phyloP scores from a whole-genome alignment of 352 stramenopile species.

The Saprolegnia diclina region DNA sequence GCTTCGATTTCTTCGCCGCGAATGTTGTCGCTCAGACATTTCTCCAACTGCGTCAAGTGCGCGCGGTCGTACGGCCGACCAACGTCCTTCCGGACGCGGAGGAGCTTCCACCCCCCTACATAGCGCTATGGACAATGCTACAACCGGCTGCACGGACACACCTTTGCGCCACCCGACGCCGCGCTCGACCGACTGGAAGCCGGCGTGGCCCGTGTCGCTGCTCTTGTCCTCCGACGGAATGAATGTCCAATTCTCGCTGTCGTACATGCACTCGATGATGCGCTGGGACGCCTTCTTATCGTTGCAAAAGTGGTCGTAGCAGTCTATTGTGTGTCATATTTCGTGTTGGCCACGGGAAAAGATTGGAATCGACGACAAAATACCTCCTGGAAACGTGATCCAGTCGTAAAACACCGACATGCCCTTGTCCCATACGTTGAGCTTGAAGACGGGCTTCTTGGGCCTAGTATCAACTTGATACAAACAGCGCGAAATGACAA shows the following conservation, averaged over 20 bases:
- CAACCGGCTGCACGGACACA: constrained; percentile 24
- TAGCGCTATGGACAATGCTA: neutral
- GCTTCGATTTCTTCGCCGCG: constrained; percentile 74
- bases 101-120: constrained; percentile 68
- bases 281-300: constrained; percentile 80
- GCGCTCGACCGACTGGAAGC: constrained; percentile 58
- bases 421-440: constrained; percentile 78
- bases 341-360: neutral
- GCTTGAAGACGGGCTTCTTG: constrained; percentile 74
- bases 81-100: constrained; percentile 59
- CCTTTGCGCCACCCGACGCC: constrained; percentile 77
- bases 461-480: constrained; percentile 27
- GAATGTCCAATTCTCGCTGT: constrained; percentile 74
- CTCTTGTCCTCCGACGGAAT: constrained; percentile 81
- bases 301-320: constrained; percentile 68
- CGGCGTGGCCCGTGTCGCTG: constrained; percentile 49
- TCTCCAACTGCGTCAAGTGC: constrained; percentile 56
- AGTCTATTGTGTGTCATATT: too few relatives aligned
- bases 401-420: constrained; percentile 83
- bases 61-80: constrained; percentile 57
- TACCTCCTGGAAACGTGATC: constrained; percentile 78
- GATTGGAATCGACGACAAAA: neutral
- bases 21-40: constrained; percentile 67
- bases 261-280: constrained; percentile 79
- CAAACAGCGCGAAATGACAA: neutral